Evolutionary conservation across 2,329 filamentous ascomycete species (phyloP), one percentile per base, ranked within the genome.

Genomic region (Alternaria arborescens): DNA sequence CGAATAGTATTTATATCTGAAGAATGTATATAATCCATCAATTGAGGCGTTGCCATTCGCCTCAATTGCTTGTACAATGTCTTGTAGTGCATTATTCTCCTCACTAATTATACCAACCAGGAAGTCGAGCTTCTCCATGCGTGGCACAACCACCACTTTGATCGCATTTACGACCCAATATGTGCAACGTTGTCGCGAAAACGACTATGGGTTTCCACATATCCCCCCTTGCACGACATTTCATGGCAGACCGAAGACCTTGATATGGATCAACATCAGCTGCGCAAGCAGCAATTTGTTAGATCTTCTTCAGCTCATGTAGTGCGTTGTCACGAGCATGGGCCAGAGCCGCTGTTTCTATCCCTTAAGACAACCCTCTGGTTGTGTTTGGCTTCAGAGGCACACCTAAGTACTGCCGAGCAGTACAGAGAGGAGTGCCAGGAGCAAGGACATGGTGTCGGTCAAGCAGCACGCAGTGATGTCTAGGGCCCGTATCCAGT

Each of bases 1-100:
- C 16, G 43, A 50, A n/a, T 60, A 56, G 44, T 18, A 30, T 8
- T 10, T 51, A 40, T 60, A 42, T 60, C 20, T 36, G 20, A 42
- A 34, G n/a, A 26, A 20, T 36, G 46, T 38, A 50, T 50, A 50
- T 38, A 36, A 50, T 36, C 18, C 11, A 26, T 38, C 5, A 3
- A 4, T 12, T 3, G 20, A 38, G 8, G 3, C 16, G 1, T 48
- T 48, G 46, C 18, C n/a, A 36, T 2, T 8, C 10, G 30, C 30
- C 40, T 48, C 2, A 8, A 16, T 12, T 16, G 20, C 46, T 48
- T 20, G 1, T 10, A 22, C 12, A 8, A 1, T 16, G 4, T 22
- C 12, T 11, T 20, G n/a, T 41, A 14, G 18, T 22, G 22, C 18
- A 4, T 5, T 5, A 5, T 42, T 42, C 12, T 22, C 6, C 20